Conservation (phyloP, 768 basidiomycete species). For the Phanerochaete carnosa region DNA sequence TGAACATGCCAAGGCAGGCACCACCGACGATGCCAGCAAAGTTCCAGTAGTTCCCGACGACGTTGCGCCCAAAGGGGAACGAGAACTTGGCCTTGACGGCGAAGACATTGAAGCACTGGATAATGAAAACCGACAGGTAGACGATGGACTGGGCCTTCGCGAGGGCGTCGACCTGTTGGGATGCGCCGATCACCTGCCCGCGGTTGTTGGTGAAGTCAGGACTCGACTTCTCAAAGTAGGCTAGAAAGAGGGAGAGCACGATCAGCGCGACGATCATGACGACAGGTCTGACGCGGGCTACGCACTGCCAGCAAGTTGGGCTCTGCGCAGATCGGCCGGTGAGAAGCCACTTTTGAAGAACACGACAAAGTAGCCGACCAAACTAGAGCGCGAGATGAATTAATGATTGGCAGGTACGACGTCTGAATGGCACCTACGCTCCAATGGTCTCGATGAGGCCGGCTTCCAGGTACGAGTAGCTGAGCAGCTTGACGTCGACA, state of each 20-base stretch:
- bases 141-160: conserved; percentile 63
- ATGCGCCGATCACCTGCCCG: conserved; percentile 42
- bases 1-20: conserved; percentile 61
- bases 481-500: conserved; percentile 58
- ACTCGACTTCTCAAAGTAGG: conserved; percentile 45
- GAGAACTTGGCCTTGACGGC: conserved; percentile 63
- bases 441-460: conserved; percentile 58
- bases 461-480: conserved; percentile 65
- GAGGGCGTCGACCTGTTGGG: conserved; percentile 54
- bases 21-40: conserved; percentile 61
- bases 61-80: conserved; percentile 58
- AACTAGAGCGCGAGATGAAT: conserved; percentile 27
- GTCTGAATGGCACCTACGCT: conserved; percentile 36
- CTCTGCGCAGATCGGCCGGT: conserved; percentile 48
- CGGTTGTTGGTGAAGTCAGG: conserved; percentile 54
- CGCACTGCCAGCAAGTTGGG: conserved; percentile 36
- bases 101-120: conserved; percentile 70
- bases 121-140: conserved; percentile 65
- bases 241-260: conserved; percentile 27
- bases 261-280: not conserved
- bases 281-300: not conserved
- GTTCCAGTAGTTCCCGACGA: conserved; percentile 60
- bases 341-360: conserved; percentile 62
- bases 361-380: conserved; percentile 65
- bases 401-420: not conserved